phyloP scores from a whole-genome alignment of 2,329 filamentous ascomycete species.

The Talaromyces sp. region DNA sequence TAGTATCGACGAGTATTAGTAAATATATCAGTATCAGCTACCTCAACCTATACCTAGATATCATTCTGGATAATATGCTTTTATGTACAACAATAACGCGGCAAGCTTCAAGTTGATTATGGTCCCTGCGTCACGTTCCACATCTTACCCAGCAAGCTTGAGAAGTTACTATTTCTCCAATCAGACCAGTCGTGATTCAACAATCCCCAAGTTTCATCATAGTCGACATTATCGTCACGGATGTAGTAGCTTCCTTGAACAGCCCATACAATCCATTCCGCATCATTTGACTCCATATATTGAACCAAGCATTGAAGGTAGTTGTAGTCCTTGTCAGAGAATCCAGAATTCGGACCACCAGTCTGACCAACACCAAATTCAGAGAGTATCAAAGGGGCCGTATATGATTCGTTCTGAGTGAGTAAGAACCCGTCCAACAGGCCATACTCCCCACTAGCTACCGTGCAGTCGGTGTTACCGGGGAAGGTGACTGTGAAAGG shows the following conservation, averaged over 20 bases:
- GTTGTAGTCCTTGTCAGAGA: constrained; percentile 45
- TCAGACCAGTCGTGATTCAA: constrained; percentile 47
- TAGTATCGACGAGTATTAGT: neutral
- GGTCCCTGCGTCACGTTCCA: constrained; percentile 46
- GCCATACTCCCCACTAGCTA: constrained; percentile 49
- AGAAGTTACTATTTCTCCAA: constrained; percentile 41
- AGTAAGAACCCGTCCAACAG: constrained; percentile 54
- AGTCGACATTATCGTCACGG: constrained; percentile 50
- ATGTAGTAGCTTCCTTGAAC: constrained; percentile 61
- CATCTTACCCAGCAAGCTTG: constrained; percentile 38
- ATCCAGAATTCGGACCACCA: constrained; percentile 41
- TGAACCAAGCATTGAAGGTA: constrained; percentile 56
- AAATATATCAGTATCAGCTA: neutral
- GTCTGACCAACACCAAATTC: constrained; percentile 56
- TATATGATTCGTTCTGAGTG: constrained; percentile 48
- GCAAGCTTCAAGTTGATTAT: constrained; percentile 22
- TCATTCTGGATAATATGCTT: neutral
- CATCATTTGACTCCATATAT: constrained; percentile 57
- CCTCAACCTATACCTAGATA: neutral
- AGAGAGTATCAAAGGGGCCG: constrained; percentile 57
- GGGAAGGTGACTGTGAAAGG: constrained; percentile 50
- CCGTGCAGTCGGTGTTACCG: constrained; percentile 41
- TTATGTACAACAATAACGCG: neutral
- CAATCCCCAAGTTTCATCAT: constrained; percentile 56
- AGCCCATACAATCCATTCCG: constrained; percentile 61